A percentile compares a stretch with the other conserved stretches of the same genome.
These are phyloP conservation scores for Serendipita sp. DNA, from an alignment of 768 basidiomycete genomes.

Conservation along the genomic window DNA sequence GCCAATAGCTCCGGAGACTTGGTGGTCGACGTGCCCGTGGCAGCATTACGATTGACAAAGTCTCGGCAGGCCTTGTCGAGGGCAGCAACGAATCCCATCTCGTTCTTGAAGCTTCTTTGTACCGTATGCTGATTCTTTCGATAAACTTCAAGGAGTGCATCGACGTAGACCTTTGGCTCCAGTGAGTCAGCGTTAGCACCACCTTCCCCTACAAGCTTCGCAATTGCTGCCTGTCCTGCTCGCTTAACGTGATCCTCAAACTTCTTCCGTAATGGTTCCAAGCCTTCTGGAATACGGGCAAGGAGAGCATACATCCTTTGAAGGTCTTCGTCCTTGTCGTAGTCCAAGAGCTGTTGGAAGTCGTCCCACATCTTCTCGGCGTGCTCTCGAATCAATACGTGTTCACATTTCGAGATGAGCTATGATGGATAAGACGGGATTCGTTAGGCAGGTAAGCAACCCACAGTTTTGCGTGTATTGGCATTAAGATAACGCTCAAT, in stretches of 20 bases:
- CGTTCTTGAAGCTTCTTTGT: conserved; percentile 73
- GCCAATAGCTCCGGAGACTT: conserved; percentile 88
- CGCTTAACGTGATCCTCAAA: conserved; percentile 95
- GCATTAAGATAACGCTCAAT: conserved; percentile 88
- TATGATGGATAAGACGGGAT: conserved; percentile 28
- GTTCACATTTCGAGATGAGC: conserved; percentile 50
- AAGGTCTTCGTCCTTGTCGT: conserved; percentile 86
- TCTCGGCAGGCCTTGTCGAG: conserved; percentile 84
- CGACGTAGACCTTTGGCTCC: conserved; percentile 90
- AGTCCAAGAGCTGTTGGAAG: conserved; percentile 80
- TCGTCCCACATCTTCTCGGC: conserved; percentile 77
- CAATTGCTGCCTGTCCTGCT: conserved; percentile 66
- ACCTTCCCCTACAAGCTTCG: conserved; percentile 45
- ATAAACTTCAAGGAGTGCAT: conserved; percentile 81
- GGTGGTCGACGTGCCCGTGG: conserved; percentile 64
- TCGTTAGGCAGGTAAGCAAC: conserved; percentile 20
- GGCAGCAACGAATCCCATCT: conserved; percentile 84
- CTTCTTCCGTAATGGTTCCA: conserved; percentile 77
- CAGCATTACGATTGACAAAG: conserved; percentile 86
- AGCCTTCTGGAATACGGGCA: conserved; percentile 73
- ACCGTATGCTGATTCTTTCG: conserved; percentile 84
- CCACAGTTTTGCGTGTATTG: conserved; percentile 57
- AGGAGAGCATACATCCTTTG: conserved; percentile 91
- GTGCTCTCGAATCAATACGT: conserved; percentile 79
- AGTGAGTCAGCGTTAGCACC: conserved; percentile 31